Conservation (phyloP, 495 filamentous ascomycete species). For the Penicillium herquei region DNA sequence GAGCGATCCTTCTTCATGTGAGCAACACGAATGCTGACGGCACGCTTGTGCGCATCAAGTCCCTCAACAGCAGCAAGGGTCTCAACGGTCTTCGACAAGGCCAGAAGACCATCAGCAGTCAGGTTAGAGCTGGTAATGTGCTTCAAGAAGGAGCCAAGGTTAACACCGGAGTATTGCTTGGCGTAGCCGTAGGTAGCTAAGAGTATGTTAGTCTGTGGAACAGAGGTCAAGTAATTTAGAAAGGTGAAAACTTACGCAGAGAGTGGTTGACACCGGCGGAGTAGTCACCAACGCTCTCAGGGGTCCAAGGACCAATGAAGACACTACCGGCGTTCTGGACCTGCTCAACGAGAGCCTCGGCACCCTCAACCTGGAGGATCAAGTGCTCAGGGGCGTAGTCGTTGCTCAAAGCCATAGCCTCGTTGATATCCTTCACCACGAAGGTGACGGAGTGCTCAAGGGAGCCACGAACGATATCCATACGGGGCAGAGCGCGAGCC, state of each 20-base stretch:
- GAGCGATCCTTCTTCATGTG: slow-evolving; percentile 53
- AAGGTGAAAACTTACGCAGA: slow-evolving; percentile 73
- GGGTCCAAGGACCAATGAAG: slow-evolving; percentile 93
- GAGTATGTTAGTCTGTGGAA: slow-evolving; percentile 13
- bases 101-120: slow-evolving; percentile 76
- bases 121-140: slow-evolving; percentile 92
- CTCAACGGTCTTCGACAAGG: slow-evolving; percentile 88
- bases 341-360: slow-evolving; percentile 65
- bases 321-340: slow-evolving; percentile 96
- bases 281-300: slow-evolving; percentile 96
- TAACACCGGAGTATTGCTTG: slow-evolving; percentile 97
- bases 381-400: slow-evolving; percentile 96
- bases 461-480: slow-evolving; percentile 90
- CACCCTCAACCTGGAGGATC: slow-evolving; percentile 81
- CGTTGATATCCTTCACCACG: slow-evolving; percentile 71
- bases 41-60: slow-evolving; percentile 88
- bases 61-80: slow-evolving; percentile 90
- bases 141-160: slow-evolving; percentile 91
- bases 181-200: slow-evolving; percentile 95
- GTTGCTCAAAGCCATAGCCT: slow-evolving; percentile 87
- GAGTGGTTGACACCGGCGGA: slow-evolving; percentile 97
- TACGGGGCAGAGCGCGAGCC: slow-evolving; percentile 82
- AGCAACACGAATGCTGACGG: slow-evolving; percentile 81
- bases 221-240: not conserved
- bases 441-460: slow-evolving; percentile 90